Evolutionary conservation across 176 grass and related monocot genomes (phyloP), one percentile per base, ranked within the genome.

Genomic region (Hyparrhenia diplandra): DNA sequence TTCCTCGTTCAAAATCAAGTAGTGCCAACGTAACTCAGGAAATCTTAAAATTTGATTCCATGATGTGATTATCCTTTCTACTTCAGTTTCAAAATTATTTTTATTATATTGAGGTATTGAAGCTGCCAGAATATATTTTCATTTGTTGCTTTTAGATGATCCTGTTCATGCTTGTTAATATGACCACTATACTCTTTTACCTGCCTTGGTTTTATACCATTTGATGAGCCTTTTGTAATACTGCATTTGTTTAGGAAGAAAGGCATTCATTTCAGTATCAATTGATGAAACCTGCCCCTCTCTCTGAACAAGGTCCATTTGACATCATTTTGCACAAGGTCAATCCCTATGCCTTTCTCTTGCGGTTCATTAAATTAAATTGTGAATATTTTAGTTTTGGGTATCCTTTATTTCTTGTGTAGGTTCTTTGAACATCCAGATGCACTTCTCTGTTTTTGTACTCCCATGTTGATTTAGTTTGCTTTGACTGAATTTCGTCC

Each of bases 241-340:
- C n/a, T 64, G n/a, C 21, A 54, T 78, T 78, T 63, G 23, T 88
- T 67, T 88, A 96, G 93, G 85, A 96, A 96, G 72, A 96, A 96
- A 69, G 90, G 93, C 17, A 92, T 96, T 88, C 55, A 77, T 75
- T 97, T 97, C 17, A n/a, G 67, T 91, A 35, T 69, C 88, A 59
- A 97, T 97, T 73, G 93, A 97, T 82, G 83, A 85, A 20, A 73
- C 36, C 39, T 58, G 25, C 21, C 86, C 90, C n/a, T 40, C 85
- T 97, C 10, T 75, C 85, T 13, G 86, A 97, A 78, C 93, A 97
- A 97, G 93, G 93, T 18, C 93, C 90, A 52, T 97, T 97, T 84
- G 90, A 97, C 75, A 90, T 97, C 40, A 87, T 97, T 77, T 84
- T 97, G 83, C 93, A 97, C 55, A 97, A 97, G 93, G 93, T 97